phyloP scores from a whole-genome alignment of 2,329 filamentous ascomycete species.

The Neofusicoccum sp. region DNA sequence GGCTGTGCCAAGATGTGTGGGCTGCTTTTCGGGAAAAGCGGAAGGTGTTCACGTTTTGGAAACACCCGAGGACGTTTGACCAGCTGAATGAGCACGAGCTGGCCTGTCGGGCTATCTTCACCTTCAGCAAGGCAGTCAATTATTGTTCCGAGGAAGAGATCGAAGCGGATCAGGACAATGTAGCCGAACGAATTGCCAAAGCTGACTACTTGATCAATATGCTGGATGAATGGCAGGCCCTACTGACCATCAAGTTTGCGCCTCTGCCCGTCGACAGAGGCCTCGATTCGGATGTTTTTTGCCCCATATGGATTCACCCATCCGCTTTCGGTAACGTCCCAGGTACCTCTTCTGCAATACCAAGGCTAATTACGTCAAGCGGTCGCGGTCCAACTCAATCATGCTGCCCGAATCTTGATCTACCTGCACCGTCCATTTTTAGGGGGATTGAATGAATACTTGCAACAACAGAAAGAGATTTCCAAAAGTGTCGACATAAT shows the following conservation, averaged over 20 bases:
- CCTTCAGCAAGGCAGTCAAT: constrained; percentile 57
- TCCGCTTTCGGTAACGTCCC: constrained; percentile 38
- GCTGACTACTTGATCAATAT: constrained; percentile 48
- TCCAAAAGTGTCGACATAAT: constrained; percentile 46
- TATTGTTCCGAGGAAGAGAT: constrained; percentile 55
- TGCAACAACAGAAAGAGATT: constrained; percentile 44
- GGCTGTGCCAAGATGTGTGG: constrained; percentile 66
- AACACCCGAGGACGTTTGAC: constrained; percentile 49
- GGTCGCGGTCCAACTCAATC: constrained; percentile 52
- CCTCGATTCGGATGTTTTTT: constrained; percentile 32
- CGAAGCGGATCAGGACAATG: constrained; percentile 41
- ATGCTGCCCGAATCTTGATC: constrained; percentile 53
- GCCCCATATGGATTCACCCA: constrained; percentile 52
- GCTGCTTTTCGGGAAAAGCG: constrained; percentile 60
- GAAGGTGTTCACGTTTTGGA: constrained; percentile 58
- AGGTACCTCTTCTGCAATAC: background rate
- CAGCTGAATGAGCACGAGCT: constrained; percentile 55
- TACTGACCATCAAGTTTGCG: constrained; percentile 44
- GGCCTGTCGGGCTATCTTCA: constrained; percentile 53
- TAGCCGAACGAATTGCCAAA: constrained; percentile 43
- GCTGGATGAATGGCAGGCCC: constrained; percentile 51
- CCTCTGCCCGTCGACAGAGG: constrained; percentile 34
- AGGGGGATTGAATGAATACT: constrained; percentile 51
- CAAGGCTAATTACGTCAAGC: constrained; percentile 25
- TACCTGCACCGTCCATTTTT: constrained; percentile 53